A percentile compares a stretch with the other conserved stretches of the same genome.
These are phyloP conservation scores for Ulmus americana DNA, from an alignment of 331 rosid genomes.

Conservation along the genomic window DNA sequence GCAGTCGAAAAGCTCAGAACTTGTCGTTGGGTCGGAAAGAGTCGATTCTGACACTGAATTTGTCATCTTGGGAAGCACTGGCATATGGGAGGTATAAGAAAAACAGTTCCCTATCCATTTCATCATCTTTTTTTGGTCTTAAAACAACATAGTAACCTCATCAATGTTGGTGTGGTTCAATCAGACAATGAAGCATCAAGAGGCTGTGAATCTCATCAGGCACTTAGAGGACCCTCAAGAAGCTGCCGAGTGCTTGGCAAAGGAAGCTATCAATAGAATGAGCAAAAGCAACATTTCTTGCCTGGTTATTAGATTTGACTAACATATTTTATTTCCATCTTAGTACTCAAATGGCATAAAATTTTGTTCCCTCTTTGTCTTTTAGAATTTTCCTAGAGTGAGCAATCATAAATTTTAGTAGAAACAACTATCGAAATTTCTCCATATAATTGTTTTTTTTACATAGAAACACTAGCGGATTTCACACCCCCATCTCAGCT, in stretches of 20 bases:
- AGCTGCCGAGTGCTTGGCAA: constrained; percentile 74
- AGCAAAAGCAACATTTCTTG: constrained; percentile 74
- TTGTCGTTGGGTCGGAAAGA: constrained; percentile 43
- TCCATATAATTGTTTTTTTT: too few relatives aligned
- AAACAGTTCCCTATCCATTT: background rate
- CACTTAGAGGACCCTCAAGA: constrained; percentile 68
- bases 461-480: too few relatives aligned
- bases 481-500: too few relatives aligned
- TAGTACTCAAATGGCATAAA: background rate
- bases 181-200: constrained; percentile 78
- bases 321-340: background rate
- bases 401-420: too few relatives aligned
- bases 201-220: constrained; percentile 73
- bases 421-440: too few relatives aligned
- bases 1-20: constrained; percentile 38
- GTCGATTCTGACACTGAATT: constrained; percentile 51
- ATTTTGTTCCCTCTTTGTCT: background rate
- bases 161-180: background rate
- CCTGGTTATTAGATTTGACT: constrained; percentile 75
- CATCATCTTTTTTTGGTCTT: too few relatives aligned
- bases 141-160: too few relatives aligned
- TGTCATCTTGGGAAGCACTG: constrained; percentile 65
- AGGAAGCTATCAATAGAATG: constrained; percentile 66
- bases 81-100: constrained; percentile 75
- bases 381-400: too few relatives aligned